Base-by-base conservation (phyloP, 1,284 basidiomycete genomes). In the Cutaneotrichosporon arboriforme region DNA sequence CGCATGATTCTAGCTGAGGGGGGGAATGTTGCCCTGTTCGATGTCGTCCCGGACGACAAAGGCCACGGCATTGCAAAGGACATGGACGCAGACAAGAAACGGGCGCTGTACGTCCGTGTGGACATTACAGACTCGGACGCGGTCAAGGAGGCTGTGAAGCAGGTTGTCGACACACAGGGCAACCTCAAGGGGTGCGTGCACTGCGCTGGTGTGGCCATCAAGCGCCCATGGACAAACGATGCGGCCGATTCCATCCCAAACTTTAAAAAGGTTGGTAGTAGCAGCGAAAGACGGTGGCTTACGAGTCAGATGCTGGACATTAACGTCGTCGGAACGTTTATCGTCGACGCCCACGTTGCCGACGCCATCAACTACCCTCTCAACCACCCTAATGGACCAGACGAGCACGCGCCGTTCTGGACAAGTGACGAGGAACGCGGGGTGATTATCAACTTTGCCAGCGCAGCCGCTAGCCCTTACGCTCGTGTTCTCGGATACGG, bases 361-460 rank as follows among this genome's bases (percentile, higher is more conserved):
- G 70, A 73, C 50, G 70, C 70, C 3, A 70, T 73, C 60, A 69
- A 70, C 57, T 62, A 59, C 39, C 62, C 62, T n/a, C 60, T 51
- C 51, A 67, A 59, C 57, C 66, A 65, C 54, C 66, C 60, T 12
- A 56, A 58, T 40, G 60, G 61, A 3, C 46, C 51, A 2, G 53
- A 51, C 31, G 54, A 58, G 26, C 62, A 63, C 41, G 63, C 57
- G 8, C 64, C 61, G 3, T 68, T 68, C 60, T 68, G 61, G 59
- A 64, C 63, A 1, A 58, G 60, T 23, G 61, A 68, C 45, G 69
- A 72, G 47, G 70, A 72, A 57, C 59, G 69, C 14, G 70, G 69
- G 26, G 60, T 72, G 47, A 73, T 73, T 45, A 58, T 73, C 64
- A 73, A 73, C 63, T 68, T 71, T 52, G 68, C 69, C 17, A 65